Conservation (phyloP, 805 yeast species). For the Metschnikowia cubensis region DNA sequence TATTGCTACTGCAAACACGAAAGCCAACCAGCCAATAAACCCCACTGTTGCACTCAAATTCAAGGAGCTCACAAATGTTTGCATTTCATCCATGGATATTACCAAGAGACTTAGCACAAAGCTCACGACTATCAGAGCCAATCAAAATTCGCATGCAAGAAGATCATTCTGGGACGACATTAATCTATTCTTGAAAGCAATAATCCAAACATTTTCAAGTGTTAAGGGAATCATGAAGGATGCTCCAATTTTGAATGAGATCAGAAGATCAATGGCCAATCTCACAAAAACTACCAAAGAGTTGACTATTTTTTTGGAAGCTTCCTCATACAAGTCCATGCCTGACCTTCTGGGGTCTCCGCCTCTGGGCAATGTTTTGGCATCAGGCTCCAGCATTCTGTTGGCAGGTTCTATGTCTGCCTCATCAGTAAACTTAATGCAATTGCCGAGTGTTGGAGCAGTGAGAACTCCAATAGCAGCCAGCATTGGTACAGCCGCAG, state of each 20-base stretch:
- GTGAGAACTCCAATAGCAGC: conserved; percentile 18
- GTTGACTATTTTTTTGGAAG: conserved; percentile 78
- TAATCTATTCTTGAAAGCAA: conserved; percentile 74
- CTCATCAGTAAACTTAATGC: conserved; percentile 7
- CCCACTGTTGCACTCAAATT: conserved; percentile 57
- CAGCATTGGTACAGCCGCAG: conserved; percentile 16
- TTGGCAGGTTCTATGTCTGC: conserved; percentile 2
- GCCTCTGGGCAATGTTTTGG: conserved; percentile 5
- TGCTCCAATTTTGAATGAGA: conserved; percentile 73
- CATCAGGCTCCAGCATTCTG: conserved; percentile 1
- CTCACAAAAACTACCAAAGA: conserved; percentile 89
- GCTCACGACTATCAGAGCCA: conserved; percentile 48
- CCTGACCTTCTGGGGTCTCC: conserved; percentile 14
- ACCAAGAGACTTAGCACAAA: conserved; percentile 61
- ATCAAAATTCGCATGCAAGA: conserved; percentile 48
- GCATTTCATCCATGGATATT: conserved; percentile 78
- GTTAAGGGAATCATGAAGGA: conserved; percentile 81
- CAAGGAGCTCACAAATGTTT: conserved; percentile 71
- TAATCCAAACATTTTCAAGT: conserved; percentile 76
- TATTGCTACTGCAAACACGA: conserved; percentile 37
- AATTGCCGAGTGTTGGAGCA: conserved; percentile 3
- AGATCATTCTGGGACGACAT: conserved; percentile 80
- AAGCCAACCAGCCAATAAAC: conserved; percentile 22
- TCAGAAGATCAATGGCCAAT: conserved; percentile 72
- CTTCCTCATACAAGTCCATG: conserved; percentile 20